Evolutionary conservation across 2,329 filamentous ascomycete species (phyloP).

Genomic region (Clarireedia monteithiana): DNA sequence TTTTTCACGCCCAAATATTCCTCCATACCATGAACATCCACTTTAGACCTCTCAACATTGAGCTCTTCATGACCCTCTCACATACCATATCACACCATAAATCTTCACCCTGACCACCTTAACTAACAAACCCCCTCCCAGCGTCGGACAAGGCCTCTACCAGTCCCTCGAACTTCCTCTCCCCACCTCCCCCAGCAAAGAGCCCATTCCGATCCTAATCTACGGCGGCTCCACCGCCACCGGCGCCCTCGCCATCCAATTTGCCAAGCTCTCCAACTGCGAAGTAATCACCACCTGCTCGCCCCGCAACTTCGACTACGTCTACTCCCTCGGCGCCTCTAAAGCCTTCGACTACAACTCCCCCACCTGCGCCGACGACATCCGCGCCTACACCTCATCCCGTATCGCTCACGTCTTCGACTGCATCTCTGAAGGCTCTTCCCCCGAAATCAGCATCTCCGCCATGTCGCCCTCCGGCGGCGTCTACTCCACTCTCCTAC

Average conservation of each 20-base stretch:
- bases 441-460: slow-evolving; percentile 31
- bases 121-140: slow-evolving; percentile 24
- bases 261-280: slow-evolving; percentile 34
- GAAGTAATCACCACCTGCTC: slow-evolving; percentile 39
- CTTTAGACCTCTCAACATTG: too few species aligned
- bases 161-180: slow-evolving; percentile 38
- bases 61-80: too few species aligned
- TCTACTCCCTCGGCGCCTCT: slow-evolving; percentile 38
- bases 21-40: too few species aligned
- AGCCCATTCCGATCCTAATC: slow-evolving; percentile 36
- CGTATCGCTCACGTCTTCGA: slow-evolving; percentile 39
- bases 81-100: slow-evolving; percentile 6
- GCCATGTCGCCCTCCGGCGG: slow-evolving; percentile 33
- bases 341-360: slow-evolving; percentile 42
- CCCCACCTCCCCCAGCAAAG: slow-evolving; percentile 34
- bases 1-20: not conserved
- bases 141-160: slow-evolving; percentile 42
- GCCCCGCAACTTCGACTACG: slow-evolving; percentile 39
- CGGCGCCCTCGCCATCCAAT: slow-evolving; percentile 42
- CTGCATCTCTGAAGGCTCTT: slow-evolving; percentile 36
- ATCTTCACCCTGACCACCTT: not conserved
- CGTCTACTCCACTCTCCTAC: slow-evolving; percentile 35
- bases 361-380: slow-evolving; percentile 36
- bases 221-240: slow-evolving; percentile 45
- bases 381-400: slow-evolving; percentile 38